Conservation (phyloP, 768 basidiomycete species). For the Kondoa malvinella region DNA sequence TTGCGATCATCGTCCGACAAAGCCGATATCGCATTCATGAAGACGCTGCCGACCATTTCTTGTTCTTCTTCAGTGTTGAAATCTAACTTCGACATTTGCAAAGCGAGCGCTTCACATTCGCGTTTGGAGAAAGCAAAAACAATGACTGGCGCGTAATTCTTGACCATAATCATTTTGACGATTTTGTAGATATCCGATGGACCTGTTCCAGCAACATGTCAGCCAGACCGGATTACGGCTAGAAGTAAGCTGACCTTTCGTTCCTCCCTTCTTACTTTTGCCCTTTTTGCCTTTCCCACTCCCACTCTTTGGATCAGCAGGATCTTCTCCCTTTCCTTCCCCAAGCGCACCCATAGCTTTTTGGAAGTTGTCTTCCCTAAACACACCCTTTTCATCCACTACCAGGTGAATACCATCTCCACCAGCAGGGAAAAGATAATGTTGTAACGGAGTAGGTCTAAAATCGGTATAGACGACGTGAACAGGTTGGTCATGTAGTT, state of each 20-base stretch:
- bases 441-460: slow-evolving; percentile 90
- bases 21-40: slow-evolving; percentile 83
- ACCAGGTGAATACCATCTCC: slow-evolving; percentile 95
- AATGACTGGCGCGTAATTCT: slow-evolving; percentile 95
- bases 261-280: slow-evolving; percentile 67
- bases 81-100: slow-evolving; percentile 84
- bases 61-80: slow-evolving; percentile 88
- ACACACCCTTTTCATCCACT: slow-evolving; percentile 96
- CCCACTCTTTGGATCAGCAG: slow-evolving; percentile 66
- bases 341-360: slow-evolving; percentile 85
- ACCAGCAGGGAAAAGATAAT: slow-evolving; percentile 92
- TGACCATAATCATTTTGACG: slow-evolving; percentile 92
- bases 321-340: slow-evolving; percentile 32
- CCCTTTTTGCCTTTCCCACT: slow-evolving; percentile 82
- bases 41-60: slow-evolving; percentile 66
- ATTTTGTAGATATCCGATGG: slow-evolving; percentile 91
- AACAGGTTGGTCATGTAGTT: slow-evolving; percentile 91
- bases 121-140: slow-evolving; percentile 97
- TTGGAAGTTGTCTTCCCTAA: slow-evolving; percentile 89
- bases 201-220: slow-evolving; percentile 37
- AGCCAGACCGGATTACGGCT: no score
- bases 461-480: slow-evolving; percentile 99
- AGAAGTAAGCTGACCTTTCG: slow-evolving; percentile 53
- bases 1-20: slow-evolving; percentile 70
- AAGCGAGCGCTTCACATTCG: slow-evolving; percentile 84